A percentile compares a stretch with the other conserved stretches of the same genome.
Evolutionary conservation across 176 grass and related monocot genomes (phyloP).

Genomic region (Guadua angustifolia): DNA sequence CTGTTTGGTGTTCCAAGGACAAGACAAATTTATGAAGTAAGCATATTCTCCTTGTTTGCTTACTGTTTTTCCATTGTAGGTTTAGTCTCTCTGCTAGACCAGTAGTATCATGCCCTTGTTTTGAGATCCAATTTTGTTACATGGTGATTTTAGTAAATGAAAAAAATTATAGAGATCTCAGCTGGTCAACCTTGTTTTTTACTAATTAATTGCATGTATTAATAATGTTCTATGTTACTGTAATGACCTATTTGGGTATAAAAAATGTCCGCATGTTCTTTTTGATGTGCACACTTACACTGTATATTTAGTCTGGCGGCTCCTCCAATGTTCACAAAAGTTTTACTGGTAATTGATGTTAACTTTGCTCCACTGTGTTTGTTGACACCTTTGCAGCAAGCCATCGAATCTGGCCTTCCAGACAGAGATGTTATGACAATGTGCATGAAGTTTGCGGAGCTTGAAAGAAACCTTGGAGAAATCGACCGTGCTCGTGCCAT

Average conservation of each 20-base stretch:
- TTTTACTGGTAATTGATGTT: constrained; percentile 20
- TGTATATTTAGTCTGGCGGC: background rate
- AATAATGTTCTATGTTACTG: background rate
- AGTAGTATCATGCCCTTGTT: constrained; percentile 2
- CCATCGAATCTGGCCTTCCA: constrained; percentile 72
- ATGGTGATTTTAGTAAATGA: background rate
- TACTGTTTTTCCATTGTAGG: background rate
- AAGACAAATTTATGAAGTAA: constrained; percentile 82
- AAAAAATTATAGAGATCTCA: constrained; percentile 18
- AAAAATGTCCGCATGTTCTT: background rate
- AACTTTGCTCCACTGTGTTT: constrained; percentile 27
- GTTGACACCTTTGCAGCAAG: constrained; percentile 58
- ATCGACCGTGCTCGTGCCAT: constrained; percentile 90
- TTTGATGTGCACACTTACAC: background rate
- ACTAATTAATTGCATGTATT: constrained; percentile 1
- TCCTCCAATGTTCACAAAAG: constrained; percentile 5
- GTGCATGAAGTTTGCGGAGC: constrained; percentile 78
- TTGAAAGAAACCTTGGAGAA: constrained; percentile 95
- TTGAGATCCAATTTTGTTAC: constrained; percentile 15
- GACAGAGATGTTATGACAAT: constrained; percentile 75
- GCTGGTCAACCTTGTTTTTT: constrained; percentile 1
- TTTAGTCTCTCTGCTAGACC: constrained; percentile 32
- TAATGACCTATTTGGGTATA: background rate
- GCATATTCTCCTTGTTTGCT: constrained; percentile 16
- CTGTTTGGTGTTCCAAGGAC: constrained; percentile 83